phyloP scores from a whole-genome alignment of 2,329 filamentous ascomycete genomes.

The Pleochaeta shiraiana region DNA sequence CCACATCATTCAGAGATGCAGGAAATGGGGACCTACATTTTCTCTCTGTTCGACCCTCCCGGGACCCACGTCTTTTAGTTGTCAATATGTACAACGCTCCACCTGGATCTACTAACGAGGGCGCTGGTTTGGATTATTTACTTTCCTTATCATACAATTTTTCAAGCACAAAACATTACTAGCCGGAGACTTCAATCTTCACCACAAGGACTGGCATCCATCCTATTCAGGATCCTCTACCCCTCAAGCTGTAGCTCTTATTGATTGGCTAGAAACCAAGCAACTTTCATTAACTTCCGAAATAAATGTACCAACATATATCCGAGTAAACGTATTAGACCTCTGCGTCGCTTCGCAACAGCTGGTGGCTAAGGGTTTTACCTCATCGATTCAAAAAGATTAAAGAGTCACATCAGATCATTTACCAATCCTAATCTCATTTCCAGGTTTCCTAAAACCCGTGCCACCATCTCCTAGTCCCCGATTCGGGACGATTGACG shows the following conservation, averaged over 20 bases:
- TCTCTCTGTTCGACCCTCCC: not conserved
- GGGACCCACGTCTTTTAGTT: not conserved
- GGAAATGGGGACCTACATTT: not conserved
- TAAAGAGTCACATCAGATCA: not conserved
- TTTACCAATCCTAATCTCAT: not conserved
- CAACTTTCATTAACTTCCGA: not conserved
- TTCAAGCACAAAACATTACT: not conserved
- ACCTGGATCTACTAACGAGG: not conserved
- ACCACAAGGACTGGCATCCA: not conserved
- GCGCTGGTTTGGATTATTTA: not conserved
- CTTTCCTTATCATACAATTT: not conserved
- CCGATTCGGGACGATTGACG: not conserved
- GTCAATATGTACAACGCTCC: not conserved
- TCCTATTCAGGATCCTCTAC: not conserved
- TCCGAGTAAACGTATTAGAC: not conserved
- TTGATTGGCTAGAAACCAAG: not conserved
- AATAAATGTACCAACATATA: not conserved
- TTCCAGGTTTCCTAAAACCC: not conserved
- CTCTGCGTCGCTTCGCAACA: not conserved
- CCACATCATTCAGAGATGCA: not conserved
- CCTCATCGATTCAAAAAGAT: not conserved
- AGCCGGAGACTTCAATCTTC: not conserved
- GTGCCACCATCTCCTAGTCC: not conserved
- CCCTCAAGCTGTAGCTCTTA: not conserved
- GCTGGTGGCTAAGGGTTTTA: not conserved